phyloP scores from a whole-genome alignment of 345 rosid species.

The Pugionium cornutum region DNA sequence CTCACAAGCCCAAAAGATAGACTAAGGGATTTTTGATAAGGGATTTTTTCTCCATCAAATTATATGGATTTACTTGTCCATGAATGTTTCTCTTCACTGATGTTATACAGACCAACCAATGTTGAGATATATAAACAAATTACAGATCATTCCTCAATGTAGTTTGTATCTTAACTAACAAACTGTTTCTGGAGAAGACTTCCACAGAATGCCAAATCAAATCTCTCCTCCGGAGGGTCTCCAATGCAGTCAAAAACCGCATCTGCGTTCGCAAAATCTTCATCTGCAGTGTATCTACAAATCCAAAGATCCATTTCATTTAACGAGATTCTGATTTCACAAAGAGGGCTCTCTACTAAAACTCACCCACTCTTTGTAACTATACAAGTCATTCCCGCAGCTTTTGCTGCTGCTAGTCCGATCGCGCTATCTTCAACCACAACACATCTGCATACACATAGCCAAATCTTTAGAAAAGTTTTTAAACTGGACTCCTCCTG shows the following conservation, averaged over 20 bases:
- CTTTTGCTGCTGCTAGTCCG: constrained; percentile 94
- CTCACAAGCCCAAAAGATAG: too few relatives aligned
- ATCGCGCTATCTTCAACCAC: constrained; percentile 92
- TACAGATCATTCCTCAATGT: too few relatives aligned
- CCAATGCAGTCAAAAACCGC: constrained; percentile 92
- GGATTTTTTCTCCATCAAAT: too few relatives aligned
- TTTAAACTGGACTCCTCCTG: neutral
- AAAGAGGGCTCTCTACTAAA: neutral
- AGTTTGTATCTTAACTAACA: constrained; percentile 41
- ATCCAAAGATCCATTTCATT: constrained; percentile 7
- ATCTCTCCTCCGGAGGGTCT: constrained; percentile 89
- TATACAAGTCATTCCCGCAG: constrained; percentile 95
- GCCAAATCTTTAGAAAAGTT: neutral
- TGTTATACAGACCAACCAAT: neutral
- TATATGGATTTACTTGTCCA: too few relatives aligned
- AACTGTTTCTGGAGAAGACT: constrained; percentile 80
- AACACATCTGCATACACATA: constrained; percentile 58
- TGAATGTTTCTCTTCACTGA: too few relatives aligned
- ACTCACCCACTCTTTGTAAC: constrained; percentile 90
- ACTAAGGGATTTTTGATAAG: too few relatives aligned
- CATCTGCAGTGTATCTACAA: constrained; percentile 81
- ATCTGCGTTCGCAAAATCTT: constrained; percentile 84
- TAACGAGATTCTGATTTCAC: neutral
- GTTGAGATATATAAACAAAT: too few relatives aligned
- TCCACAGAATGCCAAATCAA: constrained; percentile 78